phyloP scores from a whole-genome alignment of 768 basidiomycete genomes.

The Pleurotus eryngii region DNA sequence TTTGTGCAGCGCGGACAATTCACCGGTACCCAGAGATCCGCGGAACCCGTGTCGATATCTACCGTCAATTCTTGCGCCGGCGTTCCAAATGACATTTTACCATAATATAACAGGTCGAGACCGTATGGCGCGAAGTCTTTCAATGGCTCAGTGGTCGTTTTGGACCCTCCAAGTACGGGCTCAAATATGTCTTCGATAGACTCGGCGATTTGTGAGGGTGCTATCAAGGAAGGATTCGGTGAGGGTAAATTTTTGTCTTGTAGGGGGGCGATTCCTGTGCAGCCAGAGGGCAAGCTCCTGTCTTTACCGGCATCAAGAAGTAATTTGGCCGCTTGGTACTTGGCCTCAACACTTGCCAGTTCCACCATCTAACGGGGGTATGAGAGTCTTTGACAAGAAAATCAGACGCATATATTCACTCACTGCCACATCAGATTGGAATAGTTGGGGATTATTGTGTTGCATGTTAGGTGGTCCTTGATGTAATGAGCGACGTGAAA shows the following conservation, averaged over 20 bases:
- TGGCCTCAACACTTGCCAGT: background rate
- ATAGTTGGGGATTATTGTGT: background rate
- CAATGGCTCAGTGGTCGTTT: background rate
- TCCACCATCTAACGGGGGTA: background rate
- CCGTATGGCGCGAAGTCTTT: constrained; percentile 19
- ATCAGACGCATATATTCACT: background rate
- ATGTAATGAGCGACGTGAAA: background rate
- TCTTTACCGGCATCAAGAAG: background rate
- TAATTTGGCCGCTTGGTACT: background rate
- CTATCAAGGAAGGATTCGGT: background rate
- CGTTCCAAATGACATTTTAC: constrained; percentile 47
- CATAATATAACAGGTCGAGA: constrained; percentile 28
- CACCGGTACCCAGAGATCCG: constrained; percentile 58
- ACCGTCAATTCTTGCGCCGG: constrained; percentile 49
- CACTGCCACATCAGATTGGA: background rate
- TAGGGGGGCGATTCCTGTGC: too few relatives aligned
- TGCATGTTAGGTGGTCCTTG: background rate
- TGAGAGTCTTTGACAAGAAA: background rate
- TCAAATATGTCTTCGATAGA: too few relatives aligned
- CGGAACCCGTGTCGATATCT: constrained; percentile 67
- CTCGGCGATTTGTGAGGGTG: too few relatives aligned
- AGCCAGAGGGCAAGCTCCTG: too few relatives aligned
- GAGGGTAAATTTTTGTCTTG: background rate
- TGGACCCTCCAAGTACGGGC: too few relatives aligned
- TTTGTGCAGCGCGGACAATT: constrained; percentile 36